A percentile compares a stretch with the other conserved stretches of the same genome.
Evolutionary conservation across 2,329 filamentous ascomycete genomes (phyloP).

Genomic region (Alternaria postmessia): DNA sequence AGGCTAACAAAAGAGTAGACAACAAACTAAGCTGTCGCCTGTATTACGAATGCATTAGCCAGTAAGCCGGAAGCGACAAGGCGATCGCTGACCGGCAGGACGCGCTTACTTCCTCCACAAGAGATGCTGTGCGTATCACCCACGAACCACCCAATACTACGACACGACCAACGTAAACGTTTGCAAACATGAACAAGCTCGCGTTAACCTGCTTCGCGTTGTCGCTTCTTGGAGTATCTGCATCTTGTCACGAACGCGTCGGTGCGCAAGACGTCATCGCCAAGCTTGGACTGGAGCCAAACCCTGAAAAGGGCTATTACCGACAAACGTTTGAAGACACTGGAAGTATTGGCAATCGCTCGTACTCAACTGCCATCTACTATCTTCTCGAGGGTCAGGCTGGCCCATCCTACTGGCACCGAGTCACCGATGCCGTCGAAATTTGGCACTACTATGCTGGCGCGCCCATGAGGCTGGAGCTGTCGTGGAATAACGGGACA

Average conservation of each 20-base stretch:
- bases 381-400: constrained; percentile 59
- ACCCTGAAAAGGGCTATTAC: constrained; percentile 61
- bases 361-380: constrained; percentile 61
- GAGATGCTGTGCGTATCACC: background rate
- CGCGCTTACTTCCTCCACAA: background rate
- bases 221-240: constrained; percentile 1
- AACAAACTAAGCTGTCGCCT: too few species aligned
- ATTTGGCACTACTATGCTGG: constrained; percentile 65
- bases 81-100: background rate
- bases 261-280: constrained; percentile 55
- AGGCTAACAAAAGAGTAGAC: too few species aligned
- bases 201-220: background rate
- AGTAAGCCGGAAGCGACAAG: background rate
- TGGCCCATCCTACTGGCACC: constrained; percentile 60
- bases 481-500: constrained; percentile 56
- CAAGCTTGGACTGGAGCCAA: constrained; percentile 54
- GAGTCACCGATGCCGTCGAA: constrained; percentile 58
- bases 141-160: background rate
- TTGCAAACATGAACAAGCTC: background rate
- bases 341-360: constrained; percentile 45
- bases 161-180: background rate
- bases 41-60: too few species aligned
- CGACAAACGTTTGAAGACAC: constrained; percentile 58
- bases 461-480: constrained; percentile 57
- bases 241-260: background rate